Percentiles rank a stretch among this genome's conserved stretches.
These are phyloP conservation scores for Hericium alpestre DNA, from an alignment of 768 basidiomycete genomes.

Conservation along the genomic window DNA sequence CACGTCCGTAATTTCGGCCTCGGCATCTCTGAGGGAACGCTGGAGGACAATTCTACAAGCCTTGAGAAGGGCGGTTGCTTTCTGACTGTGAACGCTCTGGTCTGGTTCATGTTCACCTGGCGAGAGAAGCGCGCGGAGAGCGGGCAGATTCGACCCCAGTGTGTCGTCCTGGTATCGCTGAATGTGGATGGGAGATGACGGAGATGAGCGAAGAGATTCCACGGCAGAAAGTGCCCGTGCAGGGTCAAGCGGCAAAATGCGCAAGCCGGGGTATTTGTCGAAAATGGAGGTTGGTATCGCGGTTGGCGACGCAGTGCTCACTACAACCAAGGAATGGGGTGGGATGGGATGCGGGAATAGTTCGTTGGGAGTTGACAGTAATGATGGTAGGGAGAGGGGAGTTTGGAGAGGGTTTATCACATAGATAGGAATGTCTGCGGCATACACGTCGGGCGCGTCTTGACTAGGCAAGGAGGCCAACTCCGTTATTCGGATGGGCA, in stretches of 20 bases:
- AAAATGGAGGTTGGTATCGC: constrained; percentile 12
- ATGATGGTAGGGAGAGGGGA: constrained; percentile 25
- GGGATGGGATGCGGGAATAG: constrained; percentile 17
- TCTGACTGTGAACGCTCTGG: background rate
- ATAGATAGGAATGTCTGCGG: constrained; percentile 54
- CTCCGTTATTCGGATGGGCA: constrained; percentile 18
- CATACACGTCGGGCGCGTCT: constrained; percentile 4
- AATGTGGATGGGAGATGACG: constrained; percentile 37
- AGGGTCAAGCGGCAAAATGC: constrained; percentile 45
- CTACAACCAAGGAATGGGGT: constrained; percentile 18
- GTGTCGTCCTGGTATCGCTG: constrained; percentile 59
- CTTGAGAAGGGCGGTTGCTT: constrained; percentile 4
- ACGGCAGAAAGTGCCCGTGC: constrained; percentile 47
- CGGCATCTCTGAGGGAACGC: background rate
- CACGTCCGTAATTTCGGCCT: constrained; percentile 5
- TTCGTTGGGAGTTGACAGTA: constrained; percentile 15
- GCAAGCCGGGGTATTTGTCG: constrained; percentile 6
- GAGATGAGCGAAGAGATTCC: constrained; percentile 32
- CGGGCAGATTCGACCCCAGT: constrained; percentile 34
- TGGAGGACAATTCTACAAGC: background rate
- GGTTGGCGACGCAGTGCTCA: constrained; percentile 16
- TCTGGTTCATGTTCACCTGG: background rate
- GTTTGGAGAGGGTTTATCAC: constrained; percentile 52
- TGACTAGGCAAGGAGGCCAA: constrained; percentile 8
- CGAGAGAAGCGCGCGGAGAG: constrained; percentile 1